These are phyloP conservation scores for Chlamydomonas sphaeroides DNA, from an alignment of 139 green algal genomes.

Conservation along the genomic window DNA sequence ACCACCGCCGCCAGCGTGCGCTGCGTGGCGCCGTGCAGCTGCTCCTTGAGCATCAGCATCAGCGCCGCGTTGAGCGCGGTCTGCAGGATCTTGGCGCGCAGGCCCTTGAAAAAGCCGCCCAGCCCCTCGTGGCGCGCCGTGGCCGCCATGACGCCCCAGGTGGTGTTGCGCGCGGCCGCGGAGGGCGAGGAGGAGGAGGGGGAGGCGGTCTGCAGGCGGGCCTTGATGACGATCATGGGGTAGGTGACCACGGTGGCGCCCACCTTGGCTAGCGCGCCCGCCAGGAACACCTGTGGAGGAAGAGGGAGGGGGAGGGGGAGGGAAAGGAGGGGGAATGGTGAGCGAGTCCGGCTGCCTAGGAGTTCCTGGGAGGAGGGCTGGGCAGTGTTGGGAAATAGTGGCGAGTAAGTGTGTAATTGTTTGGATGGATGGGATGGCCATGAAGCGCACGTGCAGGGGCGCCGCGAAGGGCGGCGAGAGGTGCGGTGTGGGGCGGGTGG, in stretches of 20 bases:
- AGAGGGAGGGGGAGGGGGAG: too few species aligned
- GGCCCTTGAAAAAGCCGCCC: conserved; percentile 78
- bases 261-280: conserved; percentile 85
- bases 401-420: too few species aligned
- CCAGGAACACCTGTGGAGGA: too few species aligned
- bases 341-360: too few species aligned
- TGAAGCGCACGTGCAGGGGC: too few species aligned
- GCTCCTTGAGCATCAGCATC: conserved; percentile 86
- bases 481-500: too few species aligned
- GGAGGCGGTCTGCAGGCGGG: conserved; percentile 69
- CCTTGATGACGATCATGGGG: conserved; percentile 94
- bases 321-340: too few species aligned
- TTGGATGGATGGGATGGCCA: too few species aligned
- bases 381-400: too few species aligned
- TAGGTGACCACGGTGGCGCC: conserved; percentile 91
- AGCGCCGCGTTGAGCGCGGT: conserved; percentile 77
- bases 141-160: conserved; percentile 55
- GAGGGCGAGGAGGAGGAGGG: background rate
- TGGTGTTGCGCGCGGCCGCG: conserved; percentile 13
- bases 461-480: too few species aligned
- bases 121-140: conserved; percentile 64
- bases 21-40: conserved; percentile 53
- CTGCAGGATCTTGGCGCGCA: conserved; percentile 87
- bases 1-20: too few species aligned
- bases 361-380: too few species aligned